Evolutionary conservation across 2,329 filamentous ascomycete genomes (phyloP).

Genomic region (Calonectria honghensis): DNA sequence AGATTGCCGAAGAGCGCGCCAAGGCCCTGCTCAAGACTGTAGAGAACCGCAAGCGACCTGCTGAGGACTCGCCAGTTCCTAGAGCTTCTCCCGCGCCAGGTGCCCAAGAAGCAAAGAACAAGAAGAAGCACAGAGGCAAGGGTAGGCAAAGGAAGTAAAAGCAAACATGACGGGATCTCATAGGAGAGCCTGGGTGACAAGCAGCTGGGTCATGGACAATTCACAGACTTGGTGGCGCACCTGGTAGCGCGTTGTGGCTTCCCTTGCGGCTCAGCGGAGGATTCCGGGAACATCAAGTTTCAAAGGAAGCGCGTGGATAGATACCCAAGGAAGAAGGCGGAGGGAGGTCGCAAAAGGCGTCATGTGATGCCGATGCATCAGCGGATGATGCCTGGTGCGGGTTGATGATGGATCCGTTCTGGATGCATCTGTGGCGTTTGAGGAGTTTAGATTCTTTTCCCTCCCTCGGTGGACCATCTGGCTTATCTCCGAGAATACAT

Average conservation of each 20-base stretch:
- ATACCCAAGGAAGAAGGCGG: slow-evolving; percentile 12
- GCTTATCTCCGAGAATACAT: slow-evolving; percentile 24
- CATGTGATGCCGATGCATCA: slow-evolving; percentile 19
- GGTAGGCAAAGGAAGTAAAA: slow-evolving; percentile 55
- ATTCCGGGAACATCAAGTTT: neutral
- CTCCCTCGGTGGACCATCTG: neutral
- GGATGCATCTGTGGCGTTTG: slow-evolving; percentile 23
- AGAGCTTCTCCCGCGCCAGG: slow-evolving; percentile 46
- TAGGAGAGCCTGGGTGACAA: slow-evolving; percentile 4
- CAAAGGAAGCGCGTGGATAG: slow-evolving; percentile 19
- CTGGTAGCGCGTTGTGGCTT: neutral
- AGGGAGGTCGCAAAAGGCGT: neutral
- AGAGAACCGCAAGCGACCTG: slow-evolving; percentile 66
- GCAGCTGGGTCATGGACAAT: neutral
- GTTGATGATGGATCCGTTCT: neutral
- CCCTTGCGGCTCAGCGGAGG: neutral
- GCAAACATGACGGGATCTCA: slow-evolving; percentile 2
- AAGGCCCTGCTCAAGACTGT: slow-evolving; percentile 70
- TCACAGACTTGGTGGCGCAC: neutral
- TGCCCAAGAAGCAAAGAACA: slow-evolving; percentile 52
- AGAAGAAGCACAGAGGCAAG: slow-evolving; percentile 60
- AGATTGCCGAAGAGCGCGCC: slow-evolving; percentile 74
- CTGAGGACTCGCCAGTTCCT: slow-evolving; percentile 57
- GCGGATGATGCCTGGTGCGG: slow-evolving; percentile 18
- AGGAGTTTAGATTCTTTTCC: slow-evolving; percentile 18